phyloP scores from a whole-genome alignment of 345 rosid genomes.

The Salix dunnii region DNA sequence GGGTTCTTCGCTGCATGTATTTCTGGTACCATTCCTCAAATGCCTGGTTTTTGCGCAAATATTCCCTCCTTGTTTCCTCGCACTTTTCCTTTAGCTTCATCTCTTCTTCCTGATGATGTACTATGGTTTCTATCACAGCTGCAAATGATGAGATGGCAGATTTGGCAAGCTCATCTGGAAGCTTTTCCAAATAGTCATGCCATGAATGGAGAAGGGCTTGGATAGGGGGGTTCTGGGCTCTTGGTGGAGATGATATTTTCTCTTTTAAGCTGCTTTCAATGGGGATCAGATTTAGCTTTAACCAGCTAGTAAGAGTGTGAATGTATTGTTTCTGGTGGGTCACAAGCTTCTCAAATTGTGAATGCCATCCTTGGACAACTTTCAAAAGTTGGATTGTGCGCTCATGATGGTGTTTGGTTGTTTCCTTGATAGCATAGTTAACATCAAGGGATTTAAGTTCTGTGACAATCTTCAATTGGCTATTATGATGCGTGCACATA shows the following conservation, averaged over 20 bases:
- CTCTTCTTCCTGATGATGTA: conserved; percentile 78
- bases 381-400: conserved; percentile 61
- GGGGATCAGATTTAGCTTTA: conserved; percentile 32
- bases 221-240: conserved; percentile 68
- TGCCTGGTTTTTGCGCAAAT: conserved; percentile 61
- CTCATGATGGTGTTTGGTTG: conserved; percentile 69
- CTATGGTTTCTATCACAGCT: conserved; percentile 64
- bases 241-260: conserved; percentile 62
- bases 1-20: conserved; percentile 51
- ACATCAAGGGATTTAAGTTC: conserved; percentile 65
- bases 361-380: conserved; percentile 67
- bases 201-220: conserved; percentile 67
- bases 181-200: conserved; percentile 68
- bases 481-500: conserved; percentile 64
- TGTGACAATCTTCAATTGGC: conserved; percentile 59
- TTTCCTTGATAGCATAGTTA: conserved; percentile 57
- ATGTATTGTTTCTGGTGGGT: conserved; percentile 75
- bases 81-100: conserved; percentile 78
- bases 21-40: conserved; percentile 88
- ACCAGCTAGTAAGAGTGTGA: conserved; percentile 36
- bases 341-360: conserved; percentile 65
- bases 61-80: conserved; percentile 75
- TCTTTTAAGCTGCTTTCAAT: conserved; percentile 37
- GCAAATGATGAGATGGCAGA: conserved; percentile 75
- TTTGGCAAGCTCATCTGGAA: conserved; percentile 82